Base-by-base conservation (phyloP, 495 filamentous ascomycete species). In the Podospora didyma region DNA sequence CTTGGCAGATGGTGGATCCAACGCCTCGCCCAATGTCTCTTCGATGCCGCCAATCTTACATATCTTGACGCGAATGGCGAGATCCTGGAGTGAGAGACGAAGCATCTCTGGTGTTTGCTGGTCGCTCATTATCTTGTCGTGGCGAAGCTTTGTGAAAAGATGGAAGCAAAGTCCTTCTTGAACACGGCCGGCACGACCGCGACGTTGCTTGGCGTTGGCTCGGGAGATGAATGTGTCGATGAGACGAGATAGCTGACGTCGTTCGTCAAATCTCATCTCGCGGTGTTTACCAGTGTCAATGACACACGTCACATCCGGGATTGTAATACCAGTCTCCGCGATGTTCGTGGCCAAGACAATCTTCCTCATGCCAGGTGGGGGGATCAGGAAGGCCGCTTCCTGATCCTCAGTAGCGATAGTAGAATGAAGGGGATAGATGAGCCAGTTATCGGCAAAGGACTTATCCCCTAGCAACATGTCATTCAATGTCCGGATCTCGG, bases 21-120 rank as follows among this genome's bases (percentile, higher is more conserved):
- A 75, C 7, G 94, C 94, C 69, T 94, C 83, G n/a, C 86, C 80
- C 5, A 98, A 78, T 0, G 91, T 96, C 58, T 91, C 81, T 63
- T 96, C 93, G 49, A 97, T 92, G 47, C 86, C 85, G 2, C 94
- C 94, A 49, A 98, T 80, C 63, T 92, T 94, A 74, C 92, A 98
- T 35, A 95, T 94, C 73, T 98, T 98, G 59, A 97, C 90, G n/a
- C 94, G 86, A 59, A 98, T 86, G 9, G 92, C 89, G 2, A 97
- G 81, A 61, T 98, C 94, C 72, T 97, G 93, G 10, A 98, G 73
- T 0, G 92, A 96, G 6, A 98, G 79, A 2, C 94, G 87, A 44
- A 97, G 85, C 81, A 98, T 91, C 69, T 98, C 94, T 0, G 94
- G 94, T 0, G 88, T 95, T 75, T 97, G 94, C 65, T 96, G 89